A percentile compares a stretch with the other conserved stretches of the same genome.
phyloP scores from a whole-genome alignment of 352 stramenopile species.

The Blastocystis sp. region DNA sequence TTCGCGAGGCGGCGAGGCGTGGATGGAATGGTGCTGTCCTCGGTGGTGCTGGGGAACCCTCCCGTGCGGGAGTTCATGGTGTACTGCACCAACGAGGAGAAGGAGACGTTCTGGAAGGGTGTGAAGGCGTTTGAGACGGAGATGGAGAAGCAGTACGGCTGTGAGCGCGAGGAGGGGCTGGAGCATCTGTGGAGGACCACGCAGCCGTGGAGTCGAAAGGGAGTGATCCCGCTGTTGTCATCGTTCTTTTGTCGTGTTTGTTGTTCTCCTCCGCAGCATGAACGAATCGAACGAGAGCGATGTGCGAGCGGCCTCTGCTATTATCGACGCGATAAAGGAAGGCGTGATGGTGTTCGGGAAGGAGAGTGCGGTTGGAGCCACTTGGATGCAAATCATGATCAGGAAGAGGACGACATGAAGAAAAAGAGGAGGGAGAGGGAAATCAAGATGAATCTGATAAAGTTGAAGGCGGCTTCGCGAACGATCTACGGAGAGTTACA shows the following conservation, averaged over 20 bases:
- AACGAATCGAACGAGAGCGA: background rate
- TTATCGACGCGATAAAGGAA: slow-evolving; percentile 44
- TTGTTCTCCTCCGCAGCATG: background rate
- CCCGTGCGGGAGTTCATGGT: background rate
- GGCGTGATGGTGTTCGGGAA: background rate
- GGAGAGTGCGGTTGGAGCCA: background rate
- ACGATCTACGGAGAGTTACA: slow-evolving; percentile 19
- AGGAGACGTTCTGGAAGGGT: background rate
- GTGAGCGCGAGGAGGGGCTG: background rate
- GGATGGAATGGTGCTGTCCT: background rate
- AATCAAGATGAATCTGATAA: slow-evolving; percentile 37
- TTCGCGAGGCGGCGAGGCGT: background rate
- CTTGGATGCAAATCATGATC: background rate
- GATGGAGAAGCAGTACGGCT: background rate
- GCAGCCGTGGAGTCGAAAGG: background rate
- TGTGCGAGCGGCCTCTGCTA: background rate
- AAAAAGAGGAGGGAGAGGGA: background rate
- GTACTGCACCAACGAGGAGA: background rate
- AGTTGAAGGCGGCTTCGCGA: slow-evolving; percentile 48
- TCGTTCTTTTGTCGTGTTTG: background rate
- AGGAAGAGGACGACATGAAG: background rate
- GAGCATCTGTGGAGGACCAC: background rate
- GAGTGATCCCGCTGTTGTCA: background rate
- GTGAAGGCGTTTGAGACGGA: background rate
- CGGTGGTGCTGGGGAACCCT: background rate